A percentile compares a stretch with the other conserved stretches of the same genome.
Conservation (phyloP, 2,329 filamentous ascomycete species). For the Cytospora mali region DNA sequence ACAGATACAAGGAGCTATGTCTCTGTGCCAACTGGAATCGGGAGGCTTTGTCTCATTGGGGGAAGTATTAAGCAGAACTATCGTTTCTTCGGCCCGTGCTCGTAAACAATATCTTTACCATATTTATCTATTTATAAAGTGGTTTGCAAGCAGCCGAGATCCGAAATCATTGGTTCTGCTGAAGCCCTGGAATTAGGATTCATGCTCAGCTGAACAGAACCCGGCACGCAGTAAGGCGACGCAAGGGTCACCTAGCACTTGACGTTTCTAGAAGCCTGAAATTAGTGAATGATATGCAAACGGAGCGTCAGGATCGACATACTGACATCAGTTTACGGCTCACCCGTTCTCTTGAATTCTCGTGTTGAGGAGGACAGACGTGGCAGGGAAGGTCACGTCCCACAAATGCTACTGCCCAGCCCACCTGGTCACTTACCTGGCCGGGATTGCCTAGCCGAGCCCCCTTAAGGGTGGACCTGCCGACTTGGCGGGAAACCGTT, state of each 20-base stretch:
- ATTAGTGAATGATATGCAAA: no score
- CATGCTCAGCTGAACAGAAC: neutral
- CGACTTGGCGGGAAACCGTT: neutral
- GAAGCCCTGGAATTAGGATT: no score
- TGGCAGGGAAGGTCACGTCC: neutral
- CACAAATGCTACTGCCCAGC: slow-evolving; percentile 3
- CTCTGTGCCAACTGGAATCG: neutral
- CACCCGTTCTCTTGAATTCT: neutral
- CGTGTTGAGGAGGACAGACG: neutral
- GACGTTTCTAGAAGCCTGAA: neutral
- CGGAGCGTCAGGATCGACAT: neutral
- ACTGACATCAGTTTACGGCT: neutral
- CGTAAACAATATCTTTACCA: no score
- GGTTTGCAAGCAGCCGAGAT: no score
- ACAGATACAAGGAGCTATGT: neutral
- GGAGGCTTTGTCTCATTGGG: no score
- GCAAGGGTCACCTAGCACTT: neutral
- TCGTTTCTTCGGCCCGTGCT: neutral
- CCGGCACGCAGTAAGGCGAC: neutral
- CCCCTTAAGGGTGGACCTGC: neutral
- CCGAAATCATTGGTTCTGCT: no score
- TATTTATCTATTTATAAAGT: no score
- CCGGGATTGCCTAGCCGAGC: neutral
- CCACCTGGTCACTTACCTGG: neutral
- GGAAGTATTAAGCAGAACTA: no score